Evolutionary conservation across 306 rosid species (phyloP), one percentile per base, ranked within the genome.

Genomic region (Castanopsis chinensis): DNA sequence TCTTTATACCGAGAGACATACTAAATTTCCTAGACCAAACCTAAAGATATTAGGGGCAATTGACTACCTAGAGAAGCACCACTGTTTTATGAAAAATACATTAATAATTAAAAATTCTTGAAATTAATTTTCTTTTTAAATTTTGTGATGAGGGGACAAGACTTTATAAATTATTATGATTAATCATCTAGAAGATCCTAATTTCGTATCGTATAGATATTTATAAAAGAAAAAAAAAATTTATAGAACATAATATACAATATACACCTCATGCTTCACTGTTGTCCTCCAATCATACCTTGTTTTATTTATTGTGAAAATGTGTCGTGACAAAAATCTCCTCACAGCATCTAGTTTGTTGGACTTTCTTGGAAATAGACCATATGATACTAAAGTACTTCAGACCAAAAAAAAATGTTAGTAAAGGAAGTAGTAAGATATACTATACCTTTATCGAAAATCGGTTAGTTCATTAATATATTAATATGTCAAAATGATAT

Each of bases 201-300:
- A 61, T 41, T 52, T 51, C 30, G 45, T 57, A 56, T 5, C 14
- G 17, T 9, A 49, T 49, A 49, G 53, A 49, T 49, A 59, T 72
- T 10, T 8, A 6, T 27, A 52, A 41, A 18, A 43, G 76, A 20
- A 28, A 23, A 41, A 20, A 28, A 23, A 41, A 41, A 41, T 41
- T 21, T 23, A 41, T 76, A 59, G 21, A 18, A 57, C 3, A 72
- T 3, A 25, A 43, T 76, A 13, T 45, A 69, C 85, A 25, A 23
- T 76, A 13, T 25, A 81, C 85, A 84, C 81, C 85, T 84, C 81
- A 83, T 71, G 83, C 85, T 78, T 12, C 43, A 78, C 82, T 80
- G 89, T 77, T 82, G 67, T 74, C 84, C 68, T 81, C 67, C 81
- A 68, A 69, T 82, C 82, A 79, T 82, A 86, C 51, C 74, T 76